Evolutionary conservation across 306 rosid species (phyloP).

Genomic region (Lupinus albus): DNA sequence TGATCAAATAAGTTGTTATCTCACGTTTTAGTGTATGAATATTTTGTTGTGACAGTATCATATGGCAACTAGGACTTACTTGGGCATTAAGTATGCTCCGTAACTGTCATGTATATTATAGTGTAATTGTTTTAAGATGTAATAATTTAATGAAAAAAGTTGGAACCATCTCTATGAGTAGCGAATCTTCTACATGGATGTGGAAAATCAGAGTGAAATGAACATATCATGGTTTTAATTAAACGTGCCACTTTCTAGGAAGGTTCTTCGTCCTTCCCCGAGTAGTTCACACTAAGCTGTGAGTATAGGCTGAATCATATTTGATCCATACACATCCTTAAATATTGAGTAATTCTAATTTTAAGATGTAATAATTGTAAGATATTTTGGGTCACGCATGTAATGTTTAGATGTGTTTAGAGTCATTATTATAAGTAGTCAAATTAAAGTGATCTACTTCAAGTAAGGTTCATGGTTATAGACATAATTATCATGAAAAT

Average conservation of each 20-base stretch:
- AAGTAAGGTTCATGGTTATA: no score
- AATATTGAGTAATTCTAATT: no score
- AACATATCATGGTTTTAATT: slow-evolving; percentile 29
- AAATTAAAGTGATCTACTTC: no score
- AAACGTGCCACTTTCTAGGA: slow-evolving; percentile 46
- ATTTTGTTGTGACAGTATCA: background rate
- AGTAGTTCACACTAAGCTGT: no score
- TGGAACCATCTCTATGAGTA: slow-evolving; percentile 38
- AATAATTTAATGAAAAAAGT: background rate
- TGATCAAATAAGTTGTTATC: slow-evolving; percentile 2
- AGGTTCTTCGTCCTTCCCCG: slow-evolving; percentile 32
- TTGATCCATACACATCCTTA: no score
- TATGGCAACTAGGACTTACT: slow-evolving; percentile 24
- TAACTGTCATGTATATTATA: background rate
- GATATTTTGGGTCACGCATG: no score
- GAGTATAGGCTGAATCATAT: no score
- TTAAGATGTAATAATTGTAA: no score
- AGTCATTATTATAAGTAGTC: no score
- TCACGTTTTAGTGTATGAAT: background rate
- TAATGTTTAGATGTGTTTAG: no score
- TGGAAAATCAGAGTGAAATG: slow-evolving; percentile 56
- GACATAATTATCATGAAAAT: no score
- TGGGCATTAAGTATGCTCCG: slow-evolving; percentile 24
- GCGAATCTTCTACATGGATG: slow-evolving; percentile 5
- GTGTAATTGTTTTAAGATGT: background rate